phyloP scores from a whole-genome alignment of 257 asterid species.

The Solanum sejunctum region DNA sequence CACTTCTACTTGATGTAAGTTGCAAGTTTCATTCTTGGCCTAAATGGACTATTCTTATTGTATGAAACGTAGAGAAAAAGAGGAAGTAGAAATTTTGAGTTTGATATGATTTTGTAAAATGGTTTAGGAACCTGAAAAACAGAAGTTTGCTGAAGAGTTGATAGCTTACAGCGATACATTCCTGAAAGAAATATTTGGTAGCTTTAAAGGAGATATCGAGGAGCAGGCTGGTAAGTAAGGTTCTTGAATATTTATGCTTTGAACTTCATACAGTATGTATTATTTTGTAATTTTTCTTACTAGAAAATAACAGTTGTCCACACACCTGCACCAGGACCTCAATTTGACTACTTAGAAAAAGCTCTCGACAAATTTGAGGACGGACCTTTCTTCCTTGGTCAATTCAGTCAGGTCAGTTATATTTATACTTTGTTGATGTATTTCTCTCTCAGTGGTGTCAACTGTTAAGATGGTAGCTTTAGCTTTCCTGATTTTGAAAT shows the following conservation, averaged over 20 bases:
- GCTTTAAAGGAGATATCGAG: slow-evolving; percentile 31
- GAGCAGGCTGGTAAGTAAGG: slow-evolving; percentile 25
- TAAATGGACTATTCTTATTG: neutral
- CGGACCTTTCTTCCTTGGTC: slow-evolving; percentile 64
- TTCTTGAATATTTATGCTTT: neutral
- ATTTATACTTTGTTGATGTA: neutral
- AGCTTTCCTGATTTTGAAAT: neutral
- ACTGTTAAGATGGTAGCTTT: neutral
- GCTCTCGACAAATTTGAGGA: slow-evolving; percentile 34
- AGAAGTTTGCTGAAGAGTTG: slow-evolving; percentile 44
- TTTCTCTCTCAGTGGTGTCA: neutral
- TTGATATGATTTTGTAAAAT: neutral
- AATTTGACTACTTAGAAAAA: slow-evolving; percentile 45
- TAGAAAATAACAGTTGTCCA: neutral
- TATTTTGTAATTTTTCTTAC: neutral
- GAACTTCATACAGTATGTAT: neutral
- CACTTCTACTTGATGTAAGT: slow-evolving; percentile 23
- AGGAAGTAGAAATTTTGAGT: neutral
- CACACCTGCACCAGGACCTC: neutral
- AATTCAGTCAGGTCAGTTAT: slow-evolving; percentile 37
- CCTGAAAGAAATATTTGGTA: slow-evolving; percentile 7
- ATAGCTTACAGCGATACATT: slow-evolving; percentile 33
- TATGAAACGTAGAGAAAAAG: too few species aligned
- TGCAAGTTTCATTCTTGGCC: neutral
- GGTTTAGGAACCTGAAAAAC: slow-evolving; percentile 36